A percentile compares a stretch with the other conserved stretches of the same genome.
phyloP scores from a whole-genome alignment of 208 protist genomes.

The Histomonas meleagridis region DNA sequence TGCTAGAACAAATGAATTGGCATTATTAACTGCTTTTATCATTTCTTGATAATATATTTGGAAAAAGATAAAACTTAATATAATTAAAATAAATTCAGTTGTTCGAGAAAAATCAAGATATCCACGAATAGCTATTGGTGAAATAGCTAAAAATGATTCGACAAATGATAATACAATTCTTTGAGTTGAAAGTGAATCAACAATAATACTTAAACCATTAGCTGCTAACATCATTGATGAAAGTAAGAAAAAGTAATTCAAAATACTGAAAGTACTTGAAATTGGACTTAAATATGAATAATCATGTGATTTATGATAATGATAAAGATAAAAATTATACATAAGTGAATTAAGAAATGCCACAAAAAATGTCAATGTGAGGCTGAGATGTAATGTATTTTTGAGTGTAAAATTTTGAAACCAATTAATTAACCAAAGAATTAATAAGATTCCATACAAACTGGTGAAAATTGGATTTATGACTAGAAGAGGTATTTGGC shows the following conservation, averaged over 20 bases:
- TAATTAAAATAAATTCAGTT: neutral
- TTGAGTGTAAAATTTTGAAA: neutral
- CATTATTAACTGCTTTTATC: neutral
- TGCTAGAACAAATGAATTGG: neutral
- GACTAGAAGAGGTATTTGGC: neutral
- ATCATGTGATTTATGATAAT: neutral
- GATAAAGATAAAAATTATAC: neutral
- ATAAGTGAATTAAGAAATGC: neutral
- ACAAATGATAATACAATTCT: neutral
- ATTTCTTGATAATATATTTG: too few species aligned
- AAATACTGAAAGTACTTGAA: neutral
- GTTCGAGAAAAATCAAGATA: neutral
- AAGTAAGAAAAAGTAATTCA: neutral
- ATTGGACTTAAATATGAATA: neutral
- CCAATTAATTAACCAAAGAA: slow-evolving; percentile 32
- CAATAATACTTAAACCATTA: neutral
- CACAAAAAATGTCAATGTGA: neutral
- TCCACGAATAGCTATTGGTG: neutral
- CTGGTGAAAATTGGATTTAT: neutral
- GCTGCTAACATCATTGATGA: neutral
- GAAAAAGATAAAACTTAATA: too few species aligned
- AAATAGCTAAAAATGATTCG: neutral
- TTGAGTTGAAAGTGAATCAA: neutral
- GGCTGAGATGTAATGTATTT: neutral
- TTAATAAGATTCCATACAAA: neutral